Evolutionary conservation across 1,139 yeast species (phyloP).

Genomic region (Pichia sp.): DNA sequence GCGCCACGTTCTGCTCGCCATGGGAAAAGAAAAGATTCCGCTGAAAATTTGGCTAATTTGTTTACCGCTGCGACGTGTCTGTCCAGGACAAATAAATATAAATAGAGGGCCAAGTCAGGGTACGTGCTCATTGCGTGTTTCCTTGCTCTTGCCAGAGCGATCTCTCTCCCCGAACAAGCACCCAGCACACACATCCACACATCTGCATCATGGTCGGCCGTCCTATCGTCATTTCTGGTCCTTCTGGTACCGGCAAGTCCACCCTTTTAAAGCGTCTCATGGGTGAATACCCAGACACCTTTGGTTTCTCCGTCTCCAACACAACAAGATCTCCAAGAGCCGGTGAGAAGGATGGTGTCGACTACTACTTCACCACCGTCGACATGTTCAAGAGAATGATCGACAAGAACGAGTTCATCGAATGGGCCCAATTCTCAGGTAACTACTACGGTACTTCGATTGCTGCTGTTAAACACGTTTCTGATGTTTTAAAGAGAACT

Average conservation of each 20-base stretch:
- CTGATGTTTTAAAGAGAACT: constrained; percentile 55
- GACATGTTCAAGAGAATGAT: constrained; percentile 78
- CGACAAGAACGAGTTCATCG: constrained; percentile 75
- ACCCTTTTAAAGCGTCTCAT: constrained; percentile 87
- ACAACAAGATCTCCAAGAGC: constrained; percentile 91
- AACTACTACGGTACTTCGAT: constrained; percentile 95
- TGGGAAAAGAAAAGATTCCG: too few species aligned
- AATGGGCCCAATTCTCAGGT: constrained; percentile 98
- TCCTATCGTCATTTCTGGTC: constrained; percentile 96
- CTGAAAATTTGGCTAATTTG: too few species aligned
- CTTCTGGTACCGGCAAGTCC: constrained; percentile 97
- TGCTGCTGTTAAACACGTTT: constrained; percentile 77
- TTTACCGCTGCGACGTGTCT: too few species aligned
- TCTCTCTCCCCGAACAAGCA: too few species aligned
- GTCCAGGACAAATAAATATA: too few species aligned
- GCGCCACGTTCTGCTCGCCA: too few species aligned
- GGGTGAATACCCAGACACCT: constrained; percentile 83
- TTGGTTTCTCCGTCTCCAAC: constrained; percentile 94
- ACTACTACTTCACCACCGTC: constrained; percentile 81
- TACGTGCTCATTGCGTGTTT: too few species aligned
- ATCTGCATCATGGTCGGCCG: constrained; percentile 49
- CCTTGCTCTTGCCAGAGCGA: too few species aligned
- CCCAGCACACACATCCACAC: too few species aligned
- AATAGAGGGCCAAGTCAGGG: too few species aligned
- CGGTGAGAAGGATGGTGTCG: constrained; percentile 88